Base-by-base conservation (phyloP, 2,329 filamentous ascomycete genomes). In the Fusarium clavum region DNA sequence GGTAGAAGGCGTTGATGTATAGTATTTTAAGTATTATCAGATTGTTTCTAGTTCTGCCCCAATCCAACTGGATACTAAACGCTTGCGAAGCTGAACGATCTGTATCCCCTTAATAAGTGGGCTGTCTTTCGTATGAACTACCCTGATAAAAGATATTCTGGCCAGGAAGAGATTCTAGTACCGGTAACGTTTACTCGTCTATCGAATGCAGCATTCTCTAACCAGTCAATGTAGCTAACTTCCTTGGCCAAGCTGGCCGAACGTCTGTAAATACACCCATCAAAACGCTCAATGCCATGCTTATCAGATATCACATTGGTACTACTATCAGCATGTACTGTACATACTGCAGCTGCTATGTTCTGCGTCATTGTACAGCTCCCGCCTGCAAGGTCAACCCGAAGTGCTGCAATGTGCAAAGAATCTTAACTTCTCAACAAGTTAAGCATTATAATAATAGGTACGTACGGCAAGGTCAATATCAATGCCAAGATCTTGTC, bases 1-100 rank as follows among this genome's bases (percentile, higher is more conserved):
- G 30, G 62, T 38, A 34, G 40, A 54, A 55, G 49, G 60, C 57
- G 59, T 57, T 70, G 16, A 51, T 61, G 47, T 38, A 57, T 64
- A 10, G 14, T 48, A 29, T 61, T 45, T 18, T 41, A 38, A 51
- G 34, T 57, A 52, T 32, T 32, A 29, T 48, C 63, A 64, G 46
- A 64, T 52, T 64, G 40, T 51, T 55, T 29, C 22, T 45, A 41
- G n/a, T 58, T 38, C 10, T 38, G 34, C 57, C 44, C 46, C 25
- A 57, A 62, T 40, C 54, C 56, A 53, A 61, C 46, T 38, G 56
- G 46, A 65, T 46, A 32, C 22, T 24, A 29, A 34, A 41, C 55
- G 20, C 38, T 60, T 34, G 22, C 34, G 20, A 69, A 25, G 20
- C 29, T 34, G 34, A 40, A 30, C 20, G 29, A 60, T 44, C 11